Evolutionary conservation across 169 alveolate genomes (phyloP), one percentile per base, ranked within the genome.

Genomic region (Plasmodium fragile): DNA sequence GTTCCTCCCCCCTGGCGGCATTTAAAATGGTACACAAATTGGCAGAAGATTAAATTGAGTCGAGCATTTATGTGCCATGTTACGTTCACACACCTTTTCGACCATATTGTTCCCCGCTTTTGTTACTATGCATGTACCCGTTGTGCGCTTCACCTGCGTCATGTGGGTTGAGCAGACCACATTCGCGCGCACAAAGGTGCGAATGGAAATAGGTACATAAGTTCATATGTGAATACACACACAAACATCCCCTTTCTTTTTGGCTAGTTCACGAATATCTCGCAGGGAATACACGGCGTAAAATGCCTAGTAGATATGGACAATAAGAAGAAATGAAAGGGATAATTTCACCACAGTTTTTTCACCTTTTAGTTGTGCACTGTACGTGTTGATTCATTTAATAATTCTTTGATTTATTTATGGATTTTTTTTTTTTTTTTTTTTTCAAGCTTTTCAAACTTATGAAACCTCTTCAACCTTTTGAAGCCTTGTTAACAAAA

Each of bases 271-370:
- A 91, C 94, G 55, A 91, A 91, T 59, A 34, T 91, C 53, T 91
- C 94, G 36, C 94, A 91, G 78, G 94, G 94, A 65, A 32, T 91
- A 53, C 45, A 91, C 73, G 94, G 94, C 11, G 94, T 39, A 10
- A 80, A 81, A 70, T 28, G 79, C 55, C 53, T 91, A 70, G 94
- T 91, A 34, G 82, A 91, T 28, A 69, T 91, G 92, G 94, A 91
- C 55, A 13, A 49, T 8, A 91, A 70, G 41, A 53, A 59, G 53
- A 71, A 45, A 71, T 69, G 55, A 83, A 41, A 41, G 32, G 78
- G 25, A 43, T 18, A 84, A 32, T 4, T 16, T 3, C 39, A 30
- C 53, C 52, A 84, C 39, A 11, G 41, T 16, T 13, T 16, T 83
- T 69, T 28, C 52, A 83, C 25, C 69, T 30, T 10, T 16, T 65